A percentile compares a stretch with the other conserved stretches of the same genome.
phyloP scores from a whole-genome alignment of 2,329 filamentous ascomycete species.

The Fusarium subtropicale region DNA sequence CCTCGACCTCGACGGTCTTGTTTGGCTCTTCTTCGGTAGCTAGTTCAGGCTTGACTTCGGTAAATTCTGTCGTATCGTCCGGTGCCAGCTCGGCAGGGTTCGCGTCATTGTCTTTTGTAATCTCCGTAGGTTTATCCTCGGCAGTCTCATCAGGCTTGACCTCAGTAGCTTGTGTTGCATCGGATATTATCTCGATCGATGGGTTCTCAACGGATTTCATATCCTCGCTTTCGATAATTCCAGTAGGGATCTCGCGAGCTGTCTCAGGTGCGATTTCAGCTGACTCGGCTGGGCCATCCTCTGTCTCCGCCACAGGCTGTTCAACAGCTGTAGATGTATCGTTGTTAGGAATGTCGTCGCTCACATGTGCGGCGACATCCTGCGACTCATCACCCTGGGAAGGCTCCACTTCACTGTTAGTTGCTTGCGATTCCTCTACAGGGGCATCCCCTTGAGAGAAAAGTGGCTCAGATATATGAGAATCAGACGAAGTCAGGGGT shows the following conservation, averaged over 20 bases:
- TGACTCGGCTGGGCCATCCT: neutral
- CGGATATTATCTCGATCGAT: neutral
- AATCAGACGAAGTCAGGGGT: conserved; percentile 28
- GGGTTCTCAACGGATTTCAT: neutral
- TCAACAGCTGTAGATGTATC: neutral
- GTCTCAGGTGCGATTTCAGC: neutral
- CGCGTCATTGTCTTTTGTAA: conserved; percentile 1
- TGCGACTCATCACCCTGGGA: conserved; percentile 42
- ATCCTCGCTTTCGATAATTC: conserved; percentile 3
- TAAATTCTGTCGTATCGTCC: neutral
- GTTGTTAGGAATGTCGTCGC: neutral
- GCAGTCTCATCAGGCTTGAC: neutral
- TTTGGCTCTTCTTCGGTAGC: conserved; percentile 4
- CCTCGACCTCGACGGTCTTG: neutral
- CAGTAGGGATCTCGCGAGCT: neutral
- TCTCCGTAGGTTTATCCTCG: neutral
- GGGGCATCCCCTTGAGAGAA: conserved; percentile 49
- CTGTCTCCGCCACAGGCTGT: conserved; percentile 3
- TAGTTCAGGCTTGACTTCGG: neutral
- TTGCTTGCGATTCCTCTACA: conserved; percentile 44
- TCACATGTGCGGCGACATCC: neutral
- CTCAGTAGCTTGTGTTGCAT: conserved; percentile 2
- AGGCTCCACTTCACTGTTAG: conserved; percentile 27
- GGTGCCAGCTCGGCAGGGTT: neutral
- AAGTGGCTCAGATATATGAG: conserved; percentile 48